phyloP scores from a whole-genome alignment of 306 rosid species.

The Prosopis cineraria region DNA sequence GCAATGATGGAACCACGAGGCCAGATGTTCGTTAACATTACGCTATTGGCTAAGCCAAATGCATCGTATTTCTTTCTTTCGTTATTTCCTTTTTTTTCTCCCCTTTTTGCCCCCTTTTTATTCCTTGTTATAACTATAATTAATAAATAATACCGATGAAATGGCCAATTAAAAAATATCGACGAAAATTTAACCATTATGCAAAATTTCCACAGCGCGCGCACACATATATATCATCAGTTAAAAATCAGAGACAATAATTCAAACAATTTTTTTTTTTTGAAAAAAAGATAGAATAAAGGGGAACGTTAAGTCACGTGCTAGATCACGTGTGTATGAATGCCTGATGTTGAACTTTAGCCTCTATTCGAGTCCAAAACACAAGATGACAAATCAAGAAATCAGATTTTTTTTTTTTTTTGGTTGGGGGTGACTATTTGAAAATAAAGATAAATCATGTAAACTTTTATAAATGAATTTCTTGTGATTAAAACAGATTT shows the following conservation, averaged over 20 bases:
- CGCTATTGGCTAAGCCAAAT: not conserved
- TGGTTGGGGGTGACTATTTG: not conserved
- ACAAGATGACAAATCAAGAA: constrained; percentile 19
- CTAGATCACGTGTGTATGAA: constrained; percentile 24
- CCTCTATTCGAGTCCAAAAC: not conserved
- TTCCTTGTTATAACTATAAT: not conserved
- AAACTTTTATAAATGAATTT: not conserved
- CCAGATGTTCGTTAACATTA: not conserved
- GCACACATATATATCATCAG: not conserved
- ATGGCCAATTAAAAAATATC: no score
- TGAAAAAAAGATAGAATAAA: not conserved
- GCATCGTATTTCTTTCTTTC: not conserved
- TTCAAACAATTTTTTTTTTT: no score
- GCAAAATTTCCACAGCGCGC: not conserved
- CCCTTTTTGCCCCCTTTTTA: no score
- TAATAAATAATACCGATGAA: no score
- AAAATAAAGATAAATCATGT: not conserved
- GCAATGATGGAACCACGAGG: not conserved
- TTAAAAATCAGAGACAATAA: not conserved
- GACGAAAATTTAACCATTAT: not conserved
- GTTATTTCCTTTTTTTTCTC: no score
- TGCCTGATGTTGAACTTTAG: not conserved
- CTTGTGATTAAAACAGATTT: not conserved
- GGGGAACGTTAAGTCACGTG: constrained; percentile 1
- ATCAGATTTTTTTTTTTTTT: not conserved